Evolutionary conservation across 1,284 basidiomycete species (phyloP).

Genomic region (Peniophora sp.): DNA sequence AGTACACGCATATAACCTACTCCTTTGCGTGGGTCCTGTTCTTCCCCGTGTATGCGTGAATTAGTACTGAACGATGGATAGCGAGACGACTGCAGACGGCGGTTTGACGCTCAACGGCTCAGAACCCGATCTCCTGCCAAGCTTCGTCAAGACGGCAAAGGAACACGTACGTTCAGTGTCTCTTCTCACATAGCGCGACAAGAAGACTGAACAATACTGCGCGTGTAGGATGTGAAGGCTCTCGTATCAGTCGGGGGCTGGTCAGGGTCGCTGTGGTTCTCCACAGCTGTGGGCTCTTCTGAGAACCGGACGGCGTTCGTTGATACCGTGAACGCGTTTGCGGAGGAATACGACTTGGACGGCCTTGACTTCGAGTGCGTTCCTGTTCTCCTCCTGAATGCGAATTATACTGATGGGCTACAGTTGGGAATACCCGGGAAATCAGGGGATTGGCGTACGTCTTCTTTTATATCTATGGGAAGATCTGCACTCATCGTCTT

Average conservation of each 20-base stretch:
- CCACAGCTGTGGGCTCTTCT: slow-evolving; percentile 47
- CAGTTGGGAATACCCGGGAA: slow-evolving; percentile 82
- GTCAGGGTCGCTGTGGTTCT: too few species aligned
- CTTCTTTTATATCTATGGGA: too few species aligned
- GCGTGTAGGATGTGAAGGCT: slow-evolving; percentile 40
- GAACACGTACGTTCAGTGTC: too few species aligned
- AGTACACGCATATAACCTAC: slow-evolving; percentile 44
- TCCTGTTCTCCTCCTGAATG: neutral
- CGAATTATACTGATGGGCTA: neutral
- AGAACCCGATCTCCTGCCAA: slow-evolving; percentile 31
- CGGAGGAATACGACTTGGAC: slow-evolving; percentile 52
- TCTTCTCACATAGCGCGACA: too few species aligned
- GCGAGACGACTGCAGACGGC: too few species aligned
- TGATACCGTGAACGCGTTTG: slow-evolving; percentile 48
- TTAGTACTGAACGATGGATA: too few species aligned
- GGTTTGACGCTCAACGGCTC: slow-evolving; percentile 29
- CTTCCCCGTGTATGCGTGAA: neutral
- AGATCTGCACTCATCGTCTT: too few species aligned
- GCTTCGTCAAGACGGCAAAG: slow-evolving; percentile 44
- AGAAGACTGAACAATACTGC: slow-evolving; percentile 85
- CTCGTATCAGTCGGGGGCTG: too few species aligned
- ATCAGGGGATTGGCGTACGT: slow-evolving; percentile 40
- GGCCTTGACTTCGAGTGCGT: slow-evolving; percentile 68
- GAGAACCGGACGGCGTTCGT: slow-evolving; percentile 56
- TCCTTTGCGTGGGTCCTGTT: slow-evolving; percentile 24